A percentile compares a stretch with the other conserved stretches of the same genome.
phyloP scores from a whole-genome alignment of 331 rosid species.

The Acacia concinna region DNA sequence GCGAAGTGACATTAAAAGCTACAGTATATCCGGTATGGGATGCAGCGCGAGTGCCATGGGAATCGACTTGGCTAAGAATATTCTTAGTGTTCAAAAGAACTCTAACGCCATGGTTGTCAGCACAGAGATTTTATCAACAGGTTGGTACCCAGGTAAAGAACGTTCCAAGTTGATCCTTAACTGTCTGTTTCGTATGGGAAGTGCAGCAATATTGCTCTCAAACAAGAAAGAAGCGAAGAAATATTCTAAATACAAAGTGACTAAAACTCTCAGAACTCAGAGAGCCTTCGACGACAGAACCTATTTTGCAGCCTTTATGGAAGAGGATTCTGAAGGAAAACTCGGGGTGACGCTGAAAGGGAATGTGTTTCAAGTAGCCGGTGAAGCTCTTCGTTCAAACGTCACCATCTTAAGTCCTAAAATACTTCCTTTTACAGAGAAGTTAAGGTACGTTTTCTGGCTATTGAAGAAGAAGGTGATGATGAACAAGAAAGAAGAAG shows the following conservation, averaged over 20 bases:
- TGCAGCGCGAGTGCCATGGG: slow-evolving; percentile 77
- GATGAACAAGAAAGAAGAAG: slow-evolving; percentile 35
- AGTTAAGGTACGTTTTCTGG: slow-evolving; percentile 42
- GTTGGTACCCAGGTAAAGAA: slow-evolving; percentile 81
- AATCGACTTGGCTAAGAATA: slow-evolving; percentile 57
- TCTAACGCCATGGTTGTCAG: slow-evolving; percentile 65
- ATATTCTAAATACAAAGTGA: slow-evolving; percentile 54
- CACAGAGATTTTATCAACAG: slow-evolving; percentile 70
- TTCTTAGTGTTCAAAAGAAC: slow-evolving; percentile 50
- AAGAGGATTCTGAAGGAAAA: slow-evolving; percentile 71
- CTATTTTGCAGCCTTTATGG: slow-evolving; percentile 61
- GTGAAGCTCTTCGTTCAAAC: slow-evolving; percentile 60
- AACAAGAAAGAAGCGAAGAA: slow-evolving; percentile 48
- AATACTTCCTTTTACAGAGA: slow-evolving; percentile 61
- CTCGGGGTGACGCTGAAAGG: slow-evolving; percentile 65
- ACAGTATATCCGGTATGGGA: slow-evolving; percentile 83
- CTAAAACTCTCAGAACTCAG: slow-evolving; percentile 52
- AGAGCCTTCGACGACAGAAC: slow-evolving; percentile 72
- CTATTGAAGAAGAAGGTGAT: slow-evolving; percentile 34
- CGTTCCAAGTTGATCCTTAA: slow-evolving; percentile 59
- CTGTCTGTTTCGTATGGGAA: slow-evolving; percentile 79
- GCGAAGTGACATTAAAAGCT: slow-evolving; percentile 67
- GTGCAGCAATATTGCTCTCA: slow-evolving; percentile 75
- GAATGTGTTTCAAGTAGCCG: slow-evolving; percentile 57
- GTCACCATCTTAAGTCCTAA: slow-evolving; percentile 49